Percentiles rank a stretch among this genome's conserved stretches.
These are phyloP conservation scores for Ramaria sp. DNA, from an alignment of 768 basidiomycete genomes.

Conservation along the genomic window DNA sequence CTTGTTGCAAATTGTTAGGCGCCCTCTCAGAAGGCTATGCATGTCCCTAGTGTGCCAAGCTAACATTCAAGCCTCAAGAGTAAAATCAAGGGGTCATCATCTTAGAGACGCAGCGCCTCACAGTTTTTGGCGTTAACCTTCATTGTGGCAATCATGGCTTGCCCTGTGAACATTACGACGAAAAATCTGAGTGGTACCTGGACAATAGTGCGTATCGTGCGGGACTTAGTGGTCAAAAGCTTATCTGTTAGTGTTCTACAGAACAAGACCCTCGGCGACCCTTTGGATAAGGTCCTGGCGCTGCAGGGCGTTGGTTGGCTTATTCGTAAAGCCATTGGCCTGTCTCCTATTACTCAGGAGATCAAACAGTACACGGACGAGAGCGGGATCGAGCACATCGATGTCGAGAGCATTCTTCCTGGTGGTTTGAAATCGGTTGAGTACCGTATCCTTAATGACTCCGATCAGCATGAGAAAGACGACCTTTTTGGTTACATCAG, in stretches of 20 bases:
- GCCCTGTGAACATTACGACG: constrained; percentile 47
- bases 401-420: constrained; percentile 2
- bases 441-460: background rate
- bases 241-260: constrained; percentile 18
- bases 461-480: constrained; percentile 1
- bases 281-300: constrained; percentile 9
- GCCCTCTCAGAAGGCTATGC: too few relatives aligned
- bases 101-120: too few relatives aligned
- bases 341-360: background rate
- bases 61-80: too few relatives aligned
- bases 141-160: constrained; percentile 38
- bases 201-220: constrained; percentile 34
- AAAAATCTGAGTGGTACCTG: constrained; percentile 53
- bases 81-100: too few relatives aligned
- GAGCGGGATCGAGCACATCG: constrained; percentile 11
- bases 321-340: constrained; percentile 7
- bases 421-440: background rate
- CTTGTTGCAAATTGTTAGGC: too few relatives aligned
- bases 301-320: constrained; percentile 13
- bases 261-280: constrained; percentile 48
- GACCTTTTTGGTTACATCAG: background rate
- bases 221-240: background rate
- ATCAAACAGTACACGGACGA: constrained; percentile 7
- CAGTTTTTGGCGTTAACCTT: too few relatives aligned
- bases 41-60: too few relatives aligned